Base-by-base conservation (phyloP, 1,284 basidiomycete genomes). In the Volvariella surrecta region DNA sequence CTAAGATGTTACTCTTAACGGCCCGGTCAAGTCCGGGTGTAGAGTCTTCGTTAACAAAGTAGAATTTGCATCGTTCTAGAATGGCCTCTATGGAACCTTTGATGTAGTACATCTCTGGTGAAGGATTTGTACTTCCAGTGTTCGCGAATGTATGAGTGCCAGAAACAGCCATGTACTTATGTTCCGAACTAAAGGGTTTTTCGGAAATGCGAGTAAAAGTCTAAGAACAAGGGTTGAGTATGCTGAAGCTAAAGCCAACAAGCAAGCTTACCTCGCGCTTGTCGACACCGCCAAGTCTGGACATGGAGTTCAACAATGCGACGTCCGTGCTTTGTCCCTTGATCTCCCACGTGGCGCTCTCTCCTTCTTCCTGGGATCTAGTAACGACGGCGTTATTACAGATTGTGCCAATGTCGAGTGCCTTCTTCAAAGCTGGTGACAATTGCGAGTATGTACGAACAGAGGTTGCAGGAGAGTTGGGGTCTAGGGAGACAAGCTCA, bases 321-420 rank as follows among this genome's bases (percentile, higher is more conserved):
- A 97, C 92, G 55, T 99, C 94, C 1, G 94, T 98, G 2, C 89
- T 81, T 58, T 95, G 92, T 0, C 94, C 95, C 3, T 92, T 80
- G n/a, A 19, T 6, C n/a, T 35, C 34, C 51, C 78, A 85, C 7
- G 73, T 64, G 13, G 34, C n/a, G 13, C 13, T n/a, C 34, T 35
- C 34, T 4, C 34, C 34, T n/a, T 85, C 76, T 46, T 85, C 82
- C 53, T 86, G 83, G 47, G 74, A 66, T 48, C 76, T 72, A 0
- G 66, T 63, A 41, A 61, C 79, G n/a, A 35, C 34, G 39, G 73
- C 86, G 62, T 82, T 93, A 63, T 79, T 89, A 58, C 77, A 96
- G 45, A 77, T 63, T 40, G 74, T 76, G 34, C 79, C 83, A 45
- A 81, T 79, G 52, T 79, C 79, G 45, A 82, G 66, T 17, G 78